Base-by-base conservation (phyloP, 2,329 filamentous ascomycete genomes). In the Clarireedia paspali region DNA sequence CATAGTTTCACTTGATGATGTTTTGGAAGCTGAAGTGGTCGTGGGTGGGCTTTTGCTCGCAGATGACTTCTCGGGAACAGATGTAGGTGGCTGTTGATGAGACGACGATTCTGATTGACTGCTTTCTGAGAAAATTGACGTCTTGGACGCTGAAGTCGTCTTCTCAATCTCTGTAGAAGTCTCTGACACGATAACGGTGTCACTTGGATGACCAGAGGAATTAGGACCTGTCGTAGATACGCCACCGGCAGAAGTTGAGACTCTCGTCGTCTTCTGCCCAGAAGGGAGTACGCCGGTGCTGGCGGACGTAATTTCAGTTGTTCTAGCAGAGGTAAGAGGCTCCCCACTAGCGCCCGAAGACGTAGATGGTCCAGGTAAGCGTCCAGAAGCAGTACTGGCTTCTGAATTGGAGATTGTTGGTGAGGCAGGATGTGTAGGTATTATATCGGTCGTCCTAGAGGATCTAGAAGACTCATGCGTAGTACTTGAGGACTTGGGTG, bases 1-100 rank as follows among this genome's bases (percentile, higher is more conserved):
- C 47, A 50, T 55, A 14, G 44, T 47, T 30, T 50, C 39, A 4
- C 47, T 50, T 6, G 46, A n/a, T 55, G 52, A 50, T 26, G 36
- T 17, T 12, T 26, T 14, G 17, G 20, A 36, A 15, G 30, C 14
- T 20, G 38, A 55, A 23, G 17, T 20, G n/a, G 36, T 42, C 49
- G 23, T 38, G 4, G 45, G n/a, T 6, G 26, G 17, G 23, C 5
- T 17, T 7, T 15, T 4, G 7, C 27, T 40, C 10, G 46, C 36
- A 14, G n/a, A 42, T 30, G 36, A 36, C 27, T 55, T 26, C 2
- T 9, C 26, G 17, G 12, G 45, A 6, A 23, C 5, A 6, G 17
- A 40, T 17, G 40, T 17, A 17, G 17, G 17, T 17, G 17, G 24
- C 17, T 17, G 7, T 44, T 44, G 17, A 10, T n/a, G 17, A 42